Evolutionary conservation across 2,329 filamentous ascomycete species (phyloP), one percentile per base, ranked within the genome.

Genomic region (Hypoxylon sp.): DNA sequence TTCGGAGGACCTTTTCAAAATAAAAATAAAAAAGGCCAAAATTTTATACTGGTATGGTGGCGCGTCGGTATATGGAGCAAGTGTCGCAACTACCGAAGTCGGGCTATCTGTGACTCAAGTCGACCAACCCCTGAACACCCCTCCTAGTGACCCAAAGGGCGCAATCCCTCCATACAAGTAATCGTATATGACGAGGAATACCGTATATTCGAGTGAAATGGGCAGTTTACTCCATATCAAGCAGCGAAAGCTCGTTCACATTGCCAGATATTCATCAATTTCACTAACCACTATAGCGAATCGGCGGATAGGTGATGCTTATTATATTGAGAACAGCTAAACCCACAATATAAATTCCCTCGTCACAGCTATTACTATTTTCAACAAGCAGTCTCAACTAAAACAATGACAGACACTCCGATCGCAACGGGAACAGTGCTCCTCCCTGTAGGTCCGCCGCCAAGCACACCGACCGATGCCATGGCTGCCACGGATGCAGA

Each of bases 391-490:
- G 11, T 6, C 23, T 21, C 32, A 28, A 23, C 5, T 51, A 11
- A 5, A 38, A 2, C 25, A 19, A 66, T 69, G 67, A n/a, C 63
- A 7, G 60, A 64, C 14, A 59, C 67, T 9, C 50, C 62, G 19
- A 60, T 65, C 38, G 17, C 45, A 30, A 45, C 53, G 28, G 62
- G 34, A 10, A 19, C 59, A 3, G 32, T 38, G 7, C 59, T 45
- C 9, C 23, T 59, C 36, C 59, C 61, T 3, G 32, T 21, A 23
- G 56, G 55, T 4, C n/a, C 38, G 34, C 50, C 38, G 34, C 50
- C 59, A 53, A 51, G 34, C 30, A 5, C 34, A 3, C 41, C n/a
- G 17, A 7, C 45, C 4, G 21, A 11, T n/a, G 9, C 13, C 17
- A 19, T 7, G 10, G 19, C 34, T 2, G 19, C 28, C n/a, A 14